Evolutionary conservation across 1,139 yeast species (phyloP), one percentile per base, ranked within the genome.

Genomic region (Pichia sp.): DNA sequence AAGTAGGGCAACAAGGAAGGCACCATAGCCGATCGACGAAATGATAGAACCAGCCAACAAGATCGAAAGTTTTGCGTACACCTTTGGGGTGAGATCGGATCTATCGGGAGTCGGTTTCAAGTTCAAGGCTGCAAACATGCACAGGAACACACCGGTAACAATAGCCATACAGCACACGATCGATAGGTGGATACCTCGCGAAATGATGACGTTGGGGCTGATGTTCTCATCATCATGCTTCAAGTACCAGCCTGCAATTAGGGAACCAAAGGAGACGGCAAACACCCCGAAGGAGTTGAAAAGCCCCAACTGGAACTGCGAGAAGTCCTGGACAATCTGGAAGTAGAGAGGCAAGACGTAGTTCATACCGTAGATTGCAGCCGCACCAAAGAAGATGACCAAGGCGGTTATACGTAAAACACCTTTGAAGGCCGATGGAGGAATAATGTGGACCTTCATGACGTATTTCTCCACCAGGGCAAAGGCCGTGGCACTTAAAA

Each of bases 261-360:
- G 68, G 0, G 90, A 83, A 0, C 90, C 89, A 16, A 73, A 54
- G 0, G 90, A 79, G 3, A 78, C 75, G 1, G 78, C 66, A 16
- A 74, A 43, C 73, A 73, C 58, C 80, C 80, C 55, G 85, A 76
- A 46, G 67, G 68, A 54, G 71, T 74, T 45, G 69, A 71, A 58
- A 63, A 67, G 1, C 79, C 87, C 57, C 81, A 73, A 34, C 73
- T 76, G 61, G 74, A 80, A 63, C 16, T 68, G 64, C 14, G 61
- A 89, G 75, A 70, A 91, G 84, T 66, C 82, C 75, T 66, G 85
- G 79, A 71, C 92, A 81, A 62, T 89, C 51, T 68, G 71, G 17
- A 67, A 58, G 53, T 67, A 68, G 14, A 67, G 72, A 12, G 87
- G 74, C 38, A 77, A 60, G 1, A 71, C 60, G 54, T 64, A 66